Percentiles rank a stretch among this genome's conserved stretches.
Evolutionary conservation across 2,329 filamentous ascomycete genomes (phyloP).

Genomic region (Fusarium sulawesiense): DNA sequence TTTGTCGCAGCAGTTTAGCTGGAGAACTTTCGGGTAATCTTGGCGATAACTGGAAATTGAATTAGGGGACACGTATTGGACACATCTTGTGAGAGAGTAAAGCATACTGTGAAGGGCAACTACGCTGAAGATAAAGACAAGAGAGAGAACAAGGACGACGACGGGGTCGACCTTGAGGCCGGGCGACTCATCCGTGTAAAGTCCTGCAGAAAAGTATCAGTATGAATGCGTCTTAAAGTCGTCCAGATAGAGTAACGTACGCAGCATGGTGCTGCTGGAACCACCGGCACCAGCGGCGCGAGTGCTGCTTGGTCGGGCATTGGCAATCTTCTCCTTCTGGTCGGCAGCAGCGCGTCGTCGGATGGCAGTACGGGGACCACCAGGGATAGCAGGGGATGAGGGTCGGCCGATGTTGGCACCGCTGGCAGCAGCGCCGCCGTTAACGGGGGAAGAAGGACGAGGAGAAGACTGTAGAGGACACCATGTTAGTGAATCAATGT

Average conservation of each 20-base stretch:
- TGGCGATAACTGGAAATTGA: slow-evolving; percentile 82
- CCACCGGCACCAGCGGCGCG: slow-evolving; percentile 93
- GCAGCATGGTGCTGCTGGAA: slow-evolving; percentile 98
- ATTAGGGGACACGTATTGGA: slow-evolving; percentile 36
- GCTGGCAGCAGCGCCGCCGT: slow-evolving; percentile 67
- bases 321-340: slow-evolving; percentile 96
- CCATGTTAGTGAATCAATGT: slow-evolving; percentile 12
- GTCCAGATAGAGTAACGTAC: slow-evolving; percentile 64
- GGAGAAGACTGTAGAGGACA: slow-evolving; percentile 63
- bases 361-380: slow-evolving; percentile 94
- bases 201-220: slow-evolving; percentile 65
- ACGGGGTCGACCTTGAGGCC: slow-evolving; percentile 98
- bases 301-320: slow-evolving; percentile 91
- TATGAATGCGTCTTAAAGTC: slow-evolving; percentile 5
- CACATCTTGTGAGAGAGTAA: slow-evolving; percentile 33
- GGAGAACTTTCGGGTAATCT: slow-evolving; percentile 90
- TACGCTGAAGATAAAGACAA: slow-evolving; percentile 99
- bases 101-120: slow-evolving; percentile 93
- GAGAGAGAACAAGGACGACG: slow-evolving; percentile 92
- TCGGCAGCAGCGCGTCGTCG: slow-evolving; percentile 95
- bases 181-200: slow-evolving; percentile 98
- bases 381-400: slow-evolving; percentile 88
- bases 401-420: slow-evolving; percentile 80
- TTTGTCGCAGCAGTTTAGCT: slow-evolving; percentile 57
- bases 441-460: slow-evolving; percentile 69